These are phyloP conservation scores for Penicillium sp. DNA, from an alignment of 2,329 filamentous ascomycete species.

Conservation along the genomic window DNA sequence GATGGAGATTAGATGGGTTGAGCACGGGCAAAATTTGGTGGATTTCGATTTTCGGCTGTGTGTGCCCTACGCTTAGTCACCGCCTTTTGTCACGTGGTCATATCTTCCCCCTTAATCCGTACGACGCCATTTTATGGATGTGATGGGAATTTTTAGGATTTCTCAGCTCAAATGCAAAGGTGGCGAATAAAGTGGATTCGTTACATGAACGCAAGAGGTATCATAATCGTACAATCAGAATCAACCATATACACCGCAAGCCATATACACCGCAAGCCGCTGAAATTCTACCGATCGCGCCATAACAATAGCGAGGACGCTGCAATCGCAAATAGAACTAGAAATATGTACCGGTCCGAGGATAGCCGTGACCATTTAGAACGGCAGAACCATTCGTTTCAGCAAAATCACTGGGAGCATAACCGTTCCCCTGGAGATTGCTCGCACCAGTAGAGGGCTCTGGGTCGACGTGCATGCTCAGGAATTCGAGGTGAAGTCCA, in stretches of 20 bases:
- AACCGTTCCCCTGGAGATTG: slow-evolving; percentile 30
- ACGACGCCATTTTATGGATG: background rate
- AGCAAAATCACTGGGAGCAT: slow-evolving; percentile 22
- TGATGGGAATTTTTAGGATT: background rate
- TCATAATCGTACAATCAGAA: slow-evolving; percentile 43
- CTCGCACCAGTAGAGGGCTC: slow-evolving; percentile 27
- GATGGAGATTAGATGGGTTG: slow-evolving; percentile 21
- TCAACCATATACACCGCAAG: slow-evolving; percentile 30
- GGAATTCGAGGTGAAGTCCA: slow-evolving; percentile 37
- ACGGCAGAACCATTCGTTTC: slow-evolving; percentile 27
- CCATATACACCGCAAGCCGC: slow-evolving; percentile 27
- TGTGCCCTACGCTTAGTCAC: slow-evolving; percentile 30
- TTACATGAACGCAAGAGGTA: slow-evolving; percentile 36
- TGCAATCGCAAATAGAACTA: slow-evolving; percentile 27
- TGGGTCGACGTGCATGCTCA: slow-evolving; percentile 41
- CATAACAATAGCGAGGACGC: slow-evolving; percentile 19
- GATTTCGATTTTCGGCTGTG: slow-evolving; percentile 31
- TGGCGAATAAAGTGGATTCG: slow-evolving; percentile 18
- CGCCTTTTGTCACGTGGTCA: slow-evolving; percentile 10
- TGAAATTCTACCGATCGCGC: slow-evolving; percentile 19
- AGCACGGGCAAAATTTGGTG: slow-evolving; percentile 18
- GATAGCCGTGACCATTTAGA: slow-evolving; percentile 35
- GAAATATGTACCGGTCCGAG: slow-evolving; percentile 40
- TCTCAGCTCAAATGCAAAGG: background rate
- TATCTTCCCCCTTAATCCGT: too few species aligned